Evolutionary conservation across 352 stramenopile genomes (phyloP).

Genomic region (Aphanomyces cochlioides): DNA sequence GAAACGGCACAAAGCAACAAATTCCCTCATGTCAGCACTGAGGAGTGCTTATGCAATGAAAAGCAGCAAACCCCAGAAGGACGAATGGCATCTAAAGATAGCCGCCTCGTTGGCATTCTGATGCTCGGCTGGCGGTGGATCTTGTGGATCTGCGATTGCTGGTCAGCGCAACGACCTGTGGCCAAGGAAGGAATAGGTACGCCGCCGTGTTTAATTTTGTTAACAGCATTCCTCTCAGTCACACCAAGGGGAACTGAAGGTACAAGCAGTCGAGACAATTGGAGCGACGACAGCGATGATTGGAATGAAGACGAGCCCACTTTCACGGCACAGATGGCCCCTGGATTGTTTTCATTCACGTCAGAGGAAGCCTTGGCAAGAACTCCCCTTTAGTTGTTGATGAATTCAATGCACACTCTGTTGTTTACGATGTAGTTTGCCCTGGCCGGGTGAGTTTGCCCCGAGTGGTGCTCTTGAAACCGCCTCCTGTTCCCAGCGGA

Average conservation of each 20-base stretch:
- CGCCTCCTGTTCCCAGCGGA: too few species aligned
- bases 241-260: neutral
- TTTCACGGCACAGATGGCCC: neutral
- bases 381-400: constrained; percentile 4
- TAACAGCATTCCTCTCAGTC: neutral
- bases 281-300: constrained; percentile 9
- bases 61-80: neutral
- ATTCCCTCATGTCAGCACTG: neutral
- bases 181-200: neutral
- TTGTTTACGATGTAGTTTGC: too few species aligned
- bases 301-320: neutral
- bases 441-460: too few species aligned
- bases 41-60: neutral
- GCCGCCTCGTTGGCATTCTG: neutral
- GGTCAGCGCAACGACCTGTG: neutral
- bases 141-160: constrained; percentile 8
- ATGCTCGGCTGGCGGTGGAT: constrained; percentile 13
- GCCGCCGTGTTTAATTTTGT: too few species aligned
- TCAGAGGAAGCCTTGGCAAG: neutral
- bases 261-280: neutral
- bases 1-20: neutral
- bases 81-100: neutral
- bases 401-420: neutral
- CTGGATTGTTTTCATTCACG: constrained; percentile 10
- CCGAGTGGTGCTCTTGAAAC: too few species aligned